phyloP scores from a whole-genome alignment of 495 filamentous ascomycete genomes.

The Neurospora sublineolata region DNA sequence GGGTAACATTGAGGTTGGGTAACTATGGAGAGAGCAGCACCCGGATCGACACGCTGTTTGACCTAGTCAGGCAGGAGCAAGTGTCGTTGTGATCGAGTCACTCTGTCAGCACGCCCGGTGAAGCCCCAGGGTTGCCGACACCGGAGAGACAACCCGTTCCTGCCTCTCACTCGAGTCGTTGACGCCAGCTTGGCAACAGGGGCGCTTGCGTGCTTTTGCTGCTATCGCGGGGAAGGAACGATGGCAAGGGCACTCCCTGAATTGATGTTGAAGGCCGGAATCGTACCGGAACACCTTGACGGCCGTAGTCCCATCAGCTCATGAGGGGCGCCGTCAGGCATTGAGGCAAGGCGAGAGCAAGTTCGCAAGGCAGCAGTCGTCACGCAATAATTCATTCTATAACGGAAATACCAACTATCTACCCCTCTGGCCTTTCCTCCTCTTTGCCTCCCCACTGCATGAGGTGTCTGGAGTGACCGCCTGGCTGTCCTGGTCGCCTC shows the following conservation, averaged over 20 bases:
- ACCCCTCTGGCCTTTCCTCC: no score
- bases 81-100: neutral
- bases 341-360: no score
- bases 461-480: no score
- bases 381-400: no score
- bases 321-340: no score
- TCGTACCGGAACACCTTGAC: neutral
- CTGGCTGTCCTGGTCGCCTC: no score
- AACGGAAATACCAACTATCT: no score
- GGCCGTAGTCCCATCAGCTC: neutral
- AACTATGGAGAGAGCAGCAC: neutral
- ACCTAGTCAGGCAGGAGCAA: neutral
- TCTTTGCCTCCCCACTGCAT: no score
- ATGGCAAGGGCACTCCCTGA: neutral
- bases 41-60: neutral
- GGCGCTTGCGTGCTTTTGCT: neutral
- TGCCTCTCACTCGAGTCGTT: neutral
- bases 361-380: no score
- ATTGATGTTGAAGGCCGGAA: neutral
- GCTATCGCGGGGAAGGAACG: neutral
- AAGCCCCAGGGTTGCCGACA: neutral
- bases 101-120: neutral
- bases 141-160: neutral
- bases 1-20: neutral
- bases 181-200: neutral